Conservation (phyloP, 352 stramenopile genomes). For the Pythium pectinolyticum region DNA sequence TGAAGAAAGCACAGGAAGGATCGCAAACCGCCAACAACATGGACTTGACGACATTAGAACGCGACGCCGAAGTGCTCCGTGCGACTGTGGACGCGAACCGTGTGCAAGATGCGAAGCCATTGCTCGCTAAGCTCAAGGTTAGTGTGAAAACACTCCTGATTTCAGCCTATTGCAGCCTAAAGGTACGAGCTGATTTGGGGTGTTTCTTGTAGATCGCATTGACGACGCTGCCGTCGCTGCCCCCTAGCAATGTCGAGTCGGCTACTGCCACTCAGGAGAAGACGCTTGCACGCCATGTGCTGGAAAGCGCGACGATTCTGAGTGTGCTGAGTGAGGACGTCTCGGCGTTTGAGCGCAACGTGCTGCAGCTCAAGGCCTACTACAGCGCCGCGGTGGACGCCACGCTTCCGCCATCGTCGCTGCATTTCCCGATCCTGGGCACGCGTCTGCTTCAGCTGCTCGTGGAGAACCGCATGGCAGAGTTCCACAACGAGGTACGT, state of each 20-base stretch:
- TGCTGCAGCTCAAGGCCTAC: slow-evolving; percentile 90
- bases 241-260: slow-evolving; percentile 56
- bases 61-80: slow-evolving; percentile 65
- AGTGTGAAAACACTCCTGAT: slow-evolving; percentile 2
- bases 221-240: slow-evolving; percentile 81
- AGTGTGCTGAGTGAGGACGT: slow-evolving; percentile 87
- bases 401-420: slow-evolving; percentile 56
- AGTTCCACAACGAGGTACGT: slow-evolving; percentile 90
- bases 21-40: slow-evolving; percentile 6
- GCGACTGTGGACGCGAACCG: slow-evolving; percentile 51
- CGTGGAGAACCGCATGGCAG: slow-evolving; percentile 91
- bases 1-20: slow-evolving; percentile 8
- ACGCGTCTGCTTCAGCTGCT: slow-evolving; percentile 89
- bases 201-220: slow-evolving; percentile 66
- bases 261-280: slow-evolving; percentile 65
- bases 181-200: background rate
- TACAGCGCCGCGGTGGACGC: slow-evolving; percentile 48
- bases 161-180: background rate
- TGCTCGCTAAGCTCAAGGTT: slow-evolving; percentile 70
- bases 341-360: slow-evolving; percentile 82
- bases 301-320: slow-evolving; percentile 88
- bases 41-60: slow-evolving; percentile 54
- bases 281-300: slow-evolving; percentile 78
- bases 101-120: slow-evolving; percentile 42
- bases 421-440: slow-evolving; percentile 87